These are phyloP conservation scores for Hortaea werneckii DNA, from an alignment of 2,329 filamentous ascomycete species.

Conservation along the genomic window DNA sequence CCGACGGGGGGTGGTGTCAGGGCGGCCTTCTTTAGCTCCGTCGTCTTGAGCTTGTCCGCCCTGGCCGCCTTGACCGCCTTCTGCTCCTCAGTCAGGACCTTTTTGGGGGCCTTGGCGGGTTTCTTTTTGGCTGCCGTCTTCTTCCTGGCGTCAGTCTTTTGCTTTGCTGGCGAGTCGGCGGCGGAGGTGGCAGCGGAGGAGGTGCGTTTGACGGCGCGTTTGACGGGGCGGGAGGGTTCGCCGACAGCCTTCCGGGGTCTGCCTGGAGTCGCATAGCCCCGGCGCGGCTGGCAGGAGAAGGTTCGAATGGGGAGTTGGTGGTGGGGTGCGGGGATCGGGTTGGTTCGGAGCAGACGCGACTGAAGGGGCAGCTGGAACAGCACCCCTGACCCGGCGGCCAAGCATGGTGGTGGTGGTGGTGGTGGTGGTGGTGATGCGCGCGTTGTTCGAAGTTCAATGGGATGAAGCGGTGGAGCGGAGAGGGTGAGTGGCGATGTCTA, in stretches of 20 bases:
- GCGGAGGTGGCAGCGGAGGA: constrained; percentile 10
- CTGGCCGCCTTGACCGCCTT: constrained; percentile 8
- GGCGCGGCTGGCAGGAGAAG: constrained; percentile 8
- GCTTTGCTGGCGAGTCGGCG: constrained; percentile 12
- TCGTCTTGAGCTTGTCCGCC: constrained; percentile 8
- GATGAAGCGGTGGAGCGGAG: too few relatives aligned
- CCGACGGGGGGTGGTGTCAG: constrained; percentile 24
- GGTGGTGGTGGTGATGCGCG: neutral
- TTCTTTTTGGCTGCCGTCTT: constrained; percentile 15
- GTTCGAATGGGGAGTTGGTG: constrained; percentile 3
- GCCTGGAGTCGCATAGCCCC: constrained; percentile 20
- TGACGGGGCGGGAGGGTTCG: constrained; percentile 21
- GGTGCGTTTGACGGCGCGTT: constrained; percentile 20
- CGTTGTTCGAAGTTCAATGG: too few relatives aligned
- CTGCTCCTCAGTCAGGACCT: constrained; percentile 12
- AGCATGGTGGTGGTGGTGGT: constrained; percentile 6
- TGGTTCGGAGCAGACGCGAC: constrained; percentile 8
- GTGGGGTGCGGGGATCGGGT: constrained; percentile 5
- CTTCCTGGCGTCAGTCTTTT: constrained; percentile 14
- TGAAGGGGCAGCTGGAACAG: constrained; percentile 15
- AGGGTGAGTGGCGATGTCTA: too few relatives aligned
- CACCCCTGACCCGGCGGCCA: constrained; percentile 11
- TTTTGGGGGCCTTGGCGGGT: constrained; percentile 2
- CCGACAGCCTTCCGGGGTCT: constrained; percentile 23
- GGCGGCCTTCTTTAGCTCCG: constrained; percentile 28